Percentiles rank a stretch among this genome's conserved stretches.
Evolutionary conservation across 257 asterid species (phyloP).

Genomic region (Jacaranda mimosifolia): DNA sequence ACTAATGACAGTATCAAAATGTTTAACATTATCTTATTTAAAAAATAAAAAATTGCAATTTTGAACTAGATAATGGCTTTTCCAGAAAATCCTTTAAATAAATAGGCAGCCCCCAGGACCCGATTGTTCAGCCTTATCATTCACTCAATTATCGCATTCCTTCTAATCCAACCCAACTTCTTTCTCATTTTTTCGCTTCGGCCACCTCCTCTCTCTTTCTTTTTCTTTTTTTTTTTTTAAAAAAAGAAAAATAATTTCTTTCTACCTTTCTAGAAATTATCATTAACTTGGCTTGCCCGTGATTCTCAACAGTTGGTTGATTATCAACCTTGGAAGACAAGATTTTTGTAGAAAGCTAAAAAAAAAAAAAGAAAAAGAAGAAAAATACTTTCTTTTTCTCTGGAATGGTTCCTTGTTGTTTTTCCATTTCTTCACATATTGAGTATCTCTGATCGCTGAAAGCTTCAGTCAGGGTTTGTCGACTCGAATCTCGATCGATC

Average conservation of each 20-base stretch:
- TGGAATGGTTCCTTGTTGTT: background rate
- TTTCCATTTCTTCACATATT: background rate
- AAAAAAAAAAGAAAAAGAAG: background rate
- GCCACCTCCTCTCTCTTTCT: background rate
- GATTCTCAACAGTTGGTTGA: conserved; percentile 21
- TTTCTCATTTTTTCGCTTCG: background rate
- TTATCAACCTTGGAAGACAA: conserved; percentile 9
- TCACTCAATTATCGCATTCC: background rate
- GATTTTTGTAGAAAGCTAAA: background rate
- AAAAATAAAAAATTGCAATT: too few relatives aligned
- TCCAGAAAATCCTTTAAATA: background rate
- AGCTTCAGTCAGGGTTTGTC: background rate
- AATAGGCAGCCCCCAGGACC: conserved; percentile 5
- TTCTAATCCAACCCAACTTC: background rate
- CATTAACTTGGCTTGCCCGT: conserved; percentile 30
- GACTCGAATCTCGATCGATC: background rate
- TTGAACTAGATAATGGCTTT: too few relatives aligned
- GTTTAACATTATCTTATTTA: background rate
- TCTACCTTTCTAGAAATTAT: background rate
- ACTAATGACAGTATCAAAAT: too few relatives aligned
- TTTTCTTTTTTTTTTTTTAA: background rate
- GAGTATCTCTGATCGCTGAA: background rate
- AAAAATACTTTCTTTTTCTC: background rate
- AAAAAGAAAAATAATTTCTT: background rate
- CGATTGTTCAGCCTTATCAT: conserved; percentile 23